Conservation (phyloP, 2,329 filamentous ascomycete genomes). For the Sclerotinia spermophila region DNA sequence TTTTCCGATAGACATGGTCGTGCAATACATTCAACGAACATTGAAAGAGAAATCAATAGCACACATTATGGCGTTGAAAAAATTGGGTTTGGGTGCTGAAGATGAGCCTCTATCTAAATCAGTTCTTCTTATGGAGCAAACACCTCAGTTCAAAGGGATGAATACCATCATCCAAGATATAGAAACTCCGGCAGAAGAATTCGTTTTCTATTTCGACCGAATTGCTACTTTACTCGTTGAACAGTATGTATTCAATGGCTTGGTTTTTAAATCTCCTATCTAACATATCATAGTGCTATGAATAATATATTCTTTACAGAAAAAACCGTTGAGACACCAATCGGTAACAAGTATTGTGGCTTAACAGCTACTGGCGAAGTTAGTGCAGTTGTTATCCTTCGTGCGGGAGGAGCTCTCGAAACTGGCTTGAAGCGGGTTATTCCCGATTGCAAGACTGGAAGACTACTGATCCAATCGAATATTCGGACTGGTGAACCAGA, state of each 20-base stretch:
- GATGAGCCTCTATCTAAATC: conserved; percentile 70
- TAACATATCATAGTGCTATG: conserved; percentile 55
- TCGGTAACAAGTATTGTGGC: conserved; percentile 66
- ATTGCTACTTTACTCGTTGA: conserved; percentile 82
- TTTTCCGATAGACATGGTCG: conserved; percentile 70
- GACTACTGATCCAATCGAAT: conserved; percentile 88
- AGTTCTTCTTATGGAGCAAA: conserved; percentile 70
- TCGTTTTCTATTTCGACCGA: conserved; percentile 96
- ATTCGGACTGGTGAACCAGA: conserved; percentile 83
- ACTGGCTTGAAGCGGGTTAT: conserved; percentile 84
- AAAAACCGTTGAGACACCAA: conserved; percentile 65
- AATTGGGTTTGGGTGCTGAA: conserved; percentile 68
- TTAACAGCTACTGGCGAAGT: conserved; percentile 68
- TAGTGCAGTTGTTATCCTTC: conserved; percentile 82
- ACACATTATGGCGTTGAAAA: conserved; percentile 75
- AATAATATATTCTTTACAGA: conserved; percentile 71
- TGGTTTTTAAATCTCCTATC: neutral
- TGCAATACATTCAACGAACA: conserved; percentile 86
- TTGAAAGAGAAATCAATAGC: conserved; percentile 79
- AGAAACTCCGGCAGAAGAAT: conserved; percentile 77
- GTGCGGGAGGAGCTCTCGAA: conserved; percentile 85
- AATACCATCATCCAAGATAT: conserved; percentile 85
- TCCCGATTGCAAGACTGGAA: conserved; percentile 85
- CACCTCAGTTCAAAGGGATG: conserved; percentile 79
- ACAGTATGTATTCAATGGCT: conserved; percentile 46